phyloP scores from a whole-genome alignment of 176 grass and related monocot genomes.

The Themeda triandra region DNA sequence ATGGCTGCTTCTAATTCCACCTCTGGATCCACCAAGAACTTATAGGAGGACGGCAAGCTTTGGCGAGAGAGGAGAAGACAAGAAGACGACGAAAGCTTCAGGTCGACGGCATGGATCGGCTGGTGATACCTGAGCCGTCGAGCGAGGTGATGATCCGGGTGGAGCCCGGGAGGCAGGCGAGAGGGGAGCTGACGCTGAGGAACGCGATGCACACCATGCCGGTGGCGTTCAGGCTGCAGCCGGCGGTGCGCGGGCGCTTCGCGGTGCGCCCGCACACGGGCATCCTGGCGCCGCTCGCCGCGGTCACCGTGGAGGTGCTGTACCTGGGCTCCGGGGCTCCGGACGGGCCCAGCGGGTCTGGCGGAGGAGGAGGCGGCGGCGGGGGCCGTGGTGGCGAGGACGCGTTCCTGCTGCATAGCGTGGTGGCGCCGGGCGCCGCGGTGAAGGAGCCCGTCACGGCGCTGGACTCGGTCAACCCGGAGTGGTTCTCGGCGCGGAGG shows the following conservation, averaged over 20 bases:
- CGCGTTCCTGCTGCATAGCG: constrained; percentile 76
- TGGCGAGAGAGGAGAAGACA: neutral
- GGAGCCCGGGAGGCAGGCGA: constrained; percentile 43
- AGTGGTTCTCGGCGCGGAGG: constrained; percentile 69
- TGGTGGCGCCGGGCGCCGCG: constrained; percentile 51
- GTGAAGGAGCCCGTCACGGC: constrained; percentile 36
- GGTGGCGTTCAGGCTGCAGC: constrained; percentile 69
- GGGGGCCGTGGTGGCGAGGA: constrained; percentile 40
- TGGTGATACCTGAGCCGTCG: constrained; percentile 69
- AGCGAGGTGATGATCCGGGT: constrained; percentile 50
- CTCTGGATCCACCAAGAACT: neutral
- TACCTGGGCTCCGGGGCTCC: constrained; percentile 30
- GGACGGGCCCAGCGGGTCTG: neutral
- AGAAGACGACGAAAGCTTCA: neutral
- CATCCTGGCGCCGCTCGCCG: constrained; percentile 60
- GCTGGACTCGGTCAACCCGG: constrained; percentile 51
- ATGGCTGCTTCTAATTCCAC: constrained; percentile 35
- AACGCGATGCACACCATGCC: constrained; percentile 93
- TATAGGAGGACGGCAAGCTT: neutral
- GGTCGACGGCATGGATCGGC: constrained; percentile 50
- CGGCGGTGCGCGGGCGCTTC: constrained; percentile 45
- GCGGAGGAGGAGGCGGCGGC: neutral
- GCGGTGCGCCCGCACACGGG: constrained; percentile 54
- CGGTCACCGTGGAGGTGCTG: constrained; percentile 48
- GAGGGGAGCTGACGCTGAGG: constrained; percentile 51